Base-by-base conservation (phyloP, 805 yeast genomes). In the Pichia nakasei region DNA sequence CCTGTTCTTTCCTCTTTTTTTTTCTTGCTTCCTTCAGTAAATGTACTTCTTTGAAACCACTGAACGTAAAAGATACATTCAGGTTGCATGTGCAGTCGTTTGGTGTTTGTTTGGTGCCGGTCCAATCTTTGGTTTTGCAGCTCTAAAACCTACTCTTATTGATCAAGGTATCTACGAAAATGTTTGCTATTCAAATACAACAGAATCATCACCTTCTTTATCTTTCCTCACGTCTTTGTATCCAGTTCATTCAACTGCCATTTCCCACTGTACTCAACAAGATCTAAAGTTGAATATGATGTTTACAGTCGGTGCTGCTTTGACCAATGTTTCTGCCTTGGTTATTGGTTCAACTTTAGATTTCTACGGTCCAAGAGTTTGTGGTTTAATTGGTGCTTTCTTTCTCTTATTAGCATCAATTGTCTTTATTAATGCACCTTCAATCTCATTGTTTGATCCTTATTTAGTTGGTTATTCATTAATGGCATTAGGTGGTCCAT, bases 81-180 rank as follows among this genome's bases (percentile, higher is more conserved):
- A 75, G 56, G 68, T 73, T 37, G 57, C 54, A 15, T 69, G 77
- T 60, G 78, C 80, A 19, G 72, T 74, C 19, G 46, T 64, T 17
- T 75, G 80, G 80, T 74, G 79, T 52, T 58, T 75, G 9, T 57
- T 75, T 22, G 72, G 78, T 5, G 80, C 77, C 3, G 80, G 80
- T 5, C 78, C 79, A 3, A 72, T 75, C 31, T 75, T 75, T 55
- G 80, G 80, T 6, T 75, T 75, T 61, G 80, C 80, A 7, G 80
- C 80, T 15, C 61, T 75, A 52, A 75, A 75, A 49, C 80, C 80
- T 9, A 63, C 73, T 5, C 59, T 75, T 35, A 67, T 75, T 37
- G 66, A 59, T 43, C 76, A 75, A 52, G 69, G 68, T 13, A 61
- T 75, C 41, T 75, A 75, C 51, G 70, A 67, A 47, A 52, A 59